Evolutionary conservation across 306 rosid genomes (phyloP), one percentile per base, ranked within the genome.

Genomic region (Pyrus betulifolia): DNA sequence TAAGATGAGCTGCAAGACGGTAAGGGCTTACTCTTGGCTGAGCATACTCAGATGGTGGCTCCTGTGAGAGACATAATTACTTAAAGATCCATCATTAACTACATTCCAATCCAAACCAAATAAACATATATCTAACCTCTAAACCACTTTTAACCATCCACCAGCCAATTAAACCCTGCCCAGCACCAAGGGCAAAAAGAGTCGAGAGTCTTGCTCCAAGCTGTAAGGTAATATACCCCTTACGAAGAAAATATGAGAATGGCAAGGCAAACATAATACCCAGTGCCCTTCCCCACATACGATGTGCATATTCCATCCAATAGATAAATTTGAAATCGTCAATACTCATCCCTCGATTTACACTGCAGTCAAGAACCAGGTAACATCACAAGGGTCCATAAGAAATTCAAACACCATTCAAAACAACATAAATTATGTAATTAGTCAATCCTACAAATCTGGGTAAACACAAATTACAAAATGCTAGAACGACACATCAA

Each of bases 1-100:
- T 92, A 69, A 94, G 97, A 86, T 94, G 95, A 74, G 97, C 88
- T n/a, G 97, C 97, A 73, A 94, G 97, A 63, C 98, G 94, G 81
- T 92, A 94, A 23, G 97, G 97, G 87, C 97, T 94, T 64, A 94
- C 97, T 80, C 98, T 89, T 66, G 98, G 98, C 85, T 90, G 96
- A 67, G 86, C 83, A 86, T 87, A 90, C 76, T 86, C 98, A 63
- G 98, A 84, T 68, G 88, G 76, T 18, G 96, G 98, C 80, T 92
- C 98, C 98, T 94, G 79, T 61, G 35, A 80, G 78, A 81, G 64
- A 52, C 69, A 44, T 67, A 77, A 44, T 23, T 27, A 17, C 80
- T 84, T 70, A 74, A 76, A 51, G 35, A 68, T 66, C 8, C 49
- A 27, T 30, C 70, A 11, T 40, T 49, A 10, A 31, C 31, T 19